phyloP scores from a whole-genome alignment of 345 rosid genomes.

The Lumnitzera racemosa region DNA sequence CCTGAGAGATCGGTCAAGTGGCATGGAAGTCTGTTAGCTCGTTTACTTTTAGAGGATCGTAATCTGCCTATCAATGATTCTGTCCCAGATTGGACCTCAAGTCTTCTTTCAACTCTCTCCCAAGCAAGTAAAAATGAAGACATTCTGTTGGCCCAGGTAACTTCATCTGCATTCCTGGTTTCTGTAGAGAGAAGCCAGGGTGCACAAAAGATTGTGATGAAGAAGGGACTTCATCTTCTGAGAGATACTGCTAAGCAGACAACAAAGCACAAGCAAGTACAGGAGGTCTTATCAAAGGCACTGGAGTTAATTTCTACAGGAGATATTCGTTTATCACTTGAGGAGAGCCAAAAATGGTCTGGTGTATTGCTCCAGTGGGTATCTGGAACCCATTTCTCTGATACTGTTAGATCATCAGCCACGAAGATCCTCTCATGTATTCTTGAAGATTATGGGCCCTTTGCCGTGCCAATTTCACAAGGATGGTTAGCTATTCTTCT shows the following conservation, averaged over 20 bases:
- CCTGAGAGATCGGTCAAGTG: conserved; percentile 99
- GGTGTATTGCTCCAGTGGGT: conserved; percentile 79
- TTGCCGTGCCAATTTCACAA: conserved; percentile 75
- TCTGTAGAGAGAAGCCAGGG: conserved; percentile 74
- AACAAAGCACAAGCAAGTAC: conserved; percentile 54
- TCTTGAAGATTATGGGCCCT: conserved; percentile 75
- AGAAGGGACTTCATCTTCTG: conserved; percentile 81
- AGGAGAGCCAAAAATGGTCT: conserved; percentile 94
- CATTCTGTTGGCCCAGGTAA: conserved; percentile 66
- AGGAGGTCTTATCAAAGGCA: conserved; percentile 85
- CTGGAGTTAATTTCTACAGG: conserved; percentile 63
- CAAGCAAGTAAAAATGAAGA: conserved; percentile 84
- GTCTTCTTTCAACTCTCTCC: conserved; percentile 73
- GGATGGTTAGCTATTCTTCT: conserved; percentile 86
- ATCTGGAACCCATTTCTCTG: conserved; percentile 54
- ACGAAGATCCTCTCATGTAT: conserved; percentile 69
- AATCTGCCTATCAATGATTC: conserved; percentile 74
- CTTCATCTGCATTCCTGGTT: conserved; percentile 78
- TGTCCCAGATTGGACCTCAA: conserved; percentile 87
- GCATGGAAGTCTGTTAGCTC: conserved; percentile 96
- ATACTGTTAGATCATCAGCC: conserved; percentile 58
- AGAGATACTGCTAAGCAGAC: conserved; percentile 71
- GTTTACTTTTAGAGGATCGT: conserved; percentile 74
- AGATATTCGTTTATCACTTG: conserved; percentile 62
- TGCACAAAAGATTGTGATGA: conserved; percentile 60